Conservation (phyloP, 2,329 filamentous ascomycete genomes). For the Corinectria fuckeliana region DNA sequence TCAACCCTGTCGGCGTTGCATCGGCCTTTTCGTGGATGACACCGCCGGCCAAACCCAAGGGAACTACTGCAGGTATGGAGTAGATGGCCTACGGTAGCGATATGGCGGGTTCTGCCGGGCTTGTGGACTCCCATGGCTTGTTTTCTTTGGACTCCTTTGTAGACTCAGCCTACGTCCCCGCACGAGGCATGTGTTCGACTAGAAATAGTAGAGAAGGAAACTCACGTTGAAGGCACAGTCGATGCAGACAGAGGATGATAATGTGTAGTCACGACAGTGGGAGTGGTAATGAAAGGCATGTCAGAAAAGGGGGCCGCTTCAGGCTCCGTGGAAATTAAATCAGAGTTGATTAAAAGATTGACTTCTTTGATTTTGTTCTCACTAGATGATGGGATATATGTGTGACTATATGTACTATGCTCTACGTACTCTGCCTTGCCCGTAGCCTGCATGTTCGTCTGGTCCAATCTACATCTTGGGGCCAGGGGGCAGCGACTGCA, state of each 20-base stretch:
- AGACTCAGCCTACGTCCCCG: neutral
- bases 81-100: neutral
- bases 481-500: constrained; percentile 66
- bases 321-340: constrained; percentile 15
- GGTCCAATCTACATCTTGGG: constrained; percentile 57
- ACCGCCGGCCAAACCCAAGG: constrained; percentile 47
- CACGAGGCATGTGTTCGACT: constrained; percentile 7
- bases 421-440: neutral
- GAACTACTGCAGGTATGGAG: constrained; percentile 43
- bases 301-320: neutral
- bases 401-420: neutral
- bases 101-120: neutral
- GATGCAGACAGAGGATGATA: constrained; percentile 14
- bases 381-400: neutral
- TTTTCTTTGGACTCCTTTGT: constrained; percentile 13
- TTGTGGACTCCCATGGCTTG: neutral
- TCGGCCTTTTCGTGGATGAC: constrained; percentile 96
- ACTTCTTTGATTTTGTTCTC: neutral
- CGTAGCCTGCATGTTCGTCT: neutral
- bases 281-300: constrained; percentile 22
- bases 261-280: constrained; percentile 20
- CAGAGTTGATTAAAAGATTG: constrained; percentile 5
- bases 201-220: constrained; percentile 27
- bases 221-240: constrained; percentile 16
- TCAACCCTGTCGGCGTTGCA: constrained; percentile 89